Conservation (phyloP, 345 rosid genomes). For the Firmiana major region DNA sequence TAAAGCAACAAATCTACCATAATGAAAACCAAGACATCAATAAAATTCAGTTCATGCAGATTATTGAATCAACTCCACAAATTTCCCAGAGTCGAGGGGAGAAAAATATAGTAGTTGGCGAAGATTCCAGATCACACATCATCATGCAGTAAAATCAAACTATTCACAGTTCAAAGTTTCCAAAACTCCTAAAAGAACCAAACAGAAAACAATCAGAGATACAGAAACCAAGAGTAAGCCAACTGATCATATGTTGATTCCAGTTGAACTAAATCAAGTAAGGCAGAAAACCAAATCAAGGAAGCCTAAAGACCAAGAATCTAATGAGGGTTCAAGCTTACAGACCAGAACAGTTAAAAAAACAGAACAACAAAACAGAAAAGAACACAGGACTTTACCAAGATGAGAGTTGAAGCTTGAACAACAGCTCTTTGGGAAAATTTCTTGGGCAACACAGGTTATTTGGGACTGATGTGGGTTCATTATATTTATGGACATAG, state of each 20-base stretch:
- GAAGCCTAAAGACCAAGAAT: not conserved
- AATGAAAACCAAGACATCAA: not conserved
- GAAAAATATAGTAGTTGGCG: not conserved
- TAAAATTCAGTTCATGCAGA: not conserved
- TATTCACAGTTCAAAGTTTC: not conserved
- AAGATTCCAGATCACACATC: slow-evolving; percentile 2
- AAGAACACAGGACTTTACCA: not conserved
- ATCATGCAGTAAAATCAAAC: not conserved
- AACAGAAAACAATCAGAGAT: not conserved
- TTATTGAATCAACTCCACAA: not conserved
- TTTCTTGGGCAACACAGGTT: not conserved
- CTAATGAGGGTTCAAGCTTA: not conserved
- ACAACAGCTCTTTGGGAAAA: too few relatives aligned
- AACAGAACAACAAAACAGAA: not conserved
- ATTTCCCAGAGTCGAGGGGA: not conserved
- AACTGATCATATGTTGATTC: not conserved
- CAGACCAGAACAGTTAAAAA: not conserved
- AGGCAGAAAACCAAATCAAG: not conserved
- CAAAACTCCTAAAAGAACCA: not conserved
- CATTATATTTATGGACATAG: not conserved
- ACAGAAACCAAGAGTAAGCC: not conserved
- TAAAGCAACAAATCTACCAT: not conserved
- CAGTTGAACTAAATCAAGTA: not conserved
- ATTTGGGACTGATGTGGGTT: not conserved
- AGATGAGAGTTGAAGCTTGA: slow-evolving; percentile 6